phyloP scores from a whole-genome alignment of 805 yeast genomes.

The Yarrowia divulgata region DNA sequence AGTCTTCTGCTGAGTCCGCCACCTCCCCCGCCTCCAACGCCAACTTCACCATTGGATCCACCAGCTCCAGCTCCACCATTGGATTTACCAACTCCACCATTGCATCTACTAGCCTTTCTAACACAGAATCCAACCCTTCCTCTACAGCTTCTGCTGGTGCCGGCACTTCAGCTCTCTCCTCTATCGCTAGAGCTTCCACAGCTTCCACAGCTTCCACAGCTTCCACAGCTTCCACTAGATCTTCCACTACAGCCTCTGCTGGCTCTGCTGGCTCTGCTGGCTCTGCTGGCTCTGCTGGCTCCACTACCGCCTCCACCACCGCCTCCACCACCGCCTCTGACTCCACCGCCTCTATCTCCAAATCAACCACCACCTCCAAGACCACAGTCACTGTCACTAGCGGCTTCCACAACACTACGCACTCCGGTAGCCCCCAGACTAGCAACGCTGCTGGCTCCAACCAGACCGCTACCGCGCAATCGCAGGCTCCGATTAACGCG shows the following conservation, averaged over 20 bases:
- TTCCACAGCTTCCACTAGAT: no score
- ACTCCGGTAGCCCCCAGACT: no score
- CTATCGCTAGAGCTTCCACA: no score
- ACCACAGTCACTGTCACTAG: background rate
- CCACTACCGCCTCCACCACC: background rate
- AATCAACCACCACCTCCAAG: background rate
- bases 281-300: background rate
- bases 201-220: no score
- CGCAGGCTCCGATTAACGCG: background rate
- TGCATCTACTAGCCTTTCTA: no score
- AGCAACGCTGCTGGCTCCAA: background rate
- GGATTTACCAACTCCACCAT: no score
- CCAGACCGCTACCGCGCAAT: background rate
- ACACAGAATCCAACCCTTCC: background rate
- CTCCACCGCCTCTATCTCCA: background rate
- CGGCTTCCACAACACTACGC: conserved; percentile 1
- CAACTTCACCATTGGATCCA: no score
- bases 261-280: no score
- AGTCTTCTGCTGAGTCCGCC: no score
- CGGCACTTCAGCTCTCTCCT: background rate
- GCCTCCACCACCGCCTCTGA: background rate
- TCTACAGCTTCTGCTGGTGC: background rate
- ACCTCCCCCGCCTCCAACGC: no score
- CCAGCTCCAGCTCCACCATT: no score
- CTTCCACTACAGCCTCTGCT: background rate